Evolutionary conservation across 2,329 filamentous ascomycete species (phyloP).

Genomic region (Chrysosporium keratinophilum): DNA sequence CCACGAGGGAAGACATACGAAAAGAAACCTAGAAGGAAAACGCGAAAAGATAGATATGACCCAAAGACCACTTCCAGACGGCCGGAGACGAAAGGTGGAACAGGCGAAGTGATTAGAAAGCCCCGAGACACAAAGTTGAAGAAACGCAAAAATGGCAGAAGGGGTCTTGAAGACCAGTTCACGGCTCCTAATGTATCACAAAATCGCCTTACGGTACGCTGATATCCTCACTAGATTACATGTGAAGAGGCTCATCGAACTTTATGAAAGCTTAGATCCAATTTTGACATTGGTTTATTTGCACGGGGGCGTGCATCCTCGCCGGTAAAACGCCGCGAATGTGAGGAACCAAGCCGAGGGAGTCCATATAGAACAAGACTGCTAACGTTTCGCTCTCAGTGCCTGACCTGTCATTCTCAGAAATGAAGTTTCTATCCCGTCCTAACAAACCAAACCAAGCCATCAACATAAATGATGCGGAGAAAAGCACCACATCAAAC

Average conservation of each 20-base stretch:
- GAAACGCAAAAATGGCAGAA: conserved; percentile 21
- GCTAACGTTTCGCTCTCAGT: conserved; percentile 29
- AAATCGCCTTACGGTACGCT: conserved; percentile 44
- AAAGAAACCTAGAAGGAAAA: conserved; percentile 47
- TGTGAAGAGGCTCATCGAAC: conserved; percentile 11
- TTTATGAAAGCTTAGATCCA: conserved; percentile 28
- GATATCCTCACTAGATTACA: background rate
- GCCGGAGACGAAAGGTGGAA: background rate
- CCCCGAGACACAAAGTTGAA: conserved; percentile 20
- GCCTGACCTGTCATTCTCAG: conserved; percentile 44
- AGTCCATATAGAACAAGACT: background rate
- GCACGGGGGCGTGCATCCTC: conserved; percentile 29
- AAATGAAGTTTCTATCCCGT: conserved; percentile 39
- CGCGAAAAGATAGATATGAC: conserved; percentile 47
- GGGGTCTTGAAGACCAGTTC: conserved; percentile 47
- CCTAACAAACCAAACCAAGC: background rate
- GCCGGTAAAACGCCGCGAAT: conserved; percentile 19
- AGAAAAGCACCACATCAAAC: background rate
- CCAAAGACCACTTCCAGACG: conserved; percentile 22
- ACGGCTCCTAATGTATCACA: conserved; percentile 44
- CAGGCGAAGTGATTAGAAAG: background rate
- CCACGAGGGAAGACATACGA: conserved; percentile 31
- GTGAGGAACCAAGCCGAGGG: conserved; percentile 14
- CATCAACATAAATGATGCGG: background rate
- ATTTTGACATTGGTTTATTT: conserved; percentile 30